These are phyloP conservation scores for Agrocybe chaxingu DNA, from an alignment of 768 basidiomycete species.

Conservation along the genomic window DNA sequence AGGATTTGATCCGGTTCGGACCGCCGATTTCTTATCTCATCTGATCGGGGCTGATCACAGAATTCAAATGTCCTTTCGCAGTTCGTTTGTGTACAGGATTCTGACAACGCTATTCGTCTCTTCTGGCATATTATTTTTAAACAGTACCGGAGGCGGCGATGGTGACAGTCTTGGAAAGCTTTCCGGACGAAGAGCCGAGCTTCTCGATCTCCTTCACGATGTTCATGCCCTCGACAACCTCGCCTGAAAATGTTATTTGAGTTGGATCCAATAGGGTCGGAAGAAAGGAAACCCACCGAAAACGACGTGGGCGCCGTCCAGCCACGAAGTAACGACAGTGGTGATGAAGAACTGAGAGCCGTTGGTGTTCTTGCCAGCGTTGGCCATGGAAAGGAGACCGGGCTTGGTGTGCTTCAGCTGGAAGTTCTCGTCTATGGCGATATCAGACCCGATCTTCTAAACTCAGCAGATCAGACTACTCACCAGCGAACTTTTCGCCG, in stretches of 20 bases:
- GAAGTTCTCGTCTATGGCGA: slow-evolving; percentile 80
- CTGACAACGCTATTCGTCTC: too few relatives aligned
- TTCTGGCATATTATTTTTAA: slow-evolving; percentile 11
- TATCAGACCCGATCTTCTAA: not conserved
- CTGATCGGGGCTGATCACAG: too few relatives aligned
- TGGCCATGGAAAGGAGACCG: slow-evolving; percentile 77
- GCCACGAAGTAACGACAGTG: slow-evolving; percentile 72
- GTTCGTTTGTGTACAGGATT: too few relatives aligned
- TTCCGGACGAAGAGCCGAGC: slow-evolving; percentile 35
- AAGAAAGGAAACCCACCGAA: slow-evolving; percentile 48
- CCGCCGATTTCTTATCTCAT: too few relatives aligned
- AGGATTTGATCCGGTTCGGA: too few relatives aligned
- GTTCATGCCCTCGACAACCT: slow-evolving; percentile 66
- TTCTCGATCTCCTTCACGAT: slow-evolving; percentile 45
- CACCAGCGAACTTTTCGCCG: slow-evolving; percentile 65
- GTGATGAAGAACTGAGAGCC: slow-evolving; percentile 94
- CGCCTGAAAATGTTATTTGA: slow-evolving; percentile 31
- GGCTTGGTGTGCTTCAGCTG: slow-evolving; percentile 67
- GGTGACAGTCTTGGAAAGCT: slow-evolving; percentile 39
- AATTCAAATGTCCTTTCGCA: too few relatives aligned
- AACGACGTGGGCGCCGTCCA: slow-evolving; percentile 66
- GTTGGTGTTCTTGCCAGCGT: slow-evolving; percentile 80
- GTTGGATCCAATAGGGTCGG: not conserved
- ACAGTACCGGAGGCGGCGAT: slow-evolving; percentile 57
- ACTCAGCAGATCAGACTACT: slow-evolving; percentile 11